Evolutionary conservation across 805 yeast genomes (phyloP).

Genomic region (Komagataella kurtzmanii): DNA sequence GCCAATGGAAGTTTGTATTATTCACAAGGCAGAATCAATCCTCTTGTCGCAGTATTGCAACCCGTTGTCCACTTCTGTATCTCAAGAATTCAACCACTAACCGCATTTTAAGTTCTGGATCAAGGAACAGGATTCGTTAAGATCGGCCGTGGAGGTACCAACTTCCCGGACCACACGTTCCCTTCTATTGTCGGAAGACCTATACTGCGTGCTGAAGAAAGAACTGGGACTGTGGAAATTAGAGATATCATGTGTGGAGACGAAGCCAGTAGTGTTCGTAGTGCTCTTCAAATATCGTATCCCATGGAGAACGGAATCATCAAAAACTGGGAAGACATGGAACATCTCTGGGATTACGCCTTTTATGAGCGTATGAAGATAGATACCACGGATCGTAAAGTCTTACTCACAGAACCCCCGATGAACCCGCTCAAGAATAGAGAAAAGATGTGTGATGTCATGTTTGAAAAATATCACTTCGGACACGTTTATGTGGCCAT

Average conservation of each 20-base stretch:
- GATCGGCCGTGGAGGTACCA: conserved; percentile 92
- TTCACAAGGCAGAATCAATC: too few species aligned
- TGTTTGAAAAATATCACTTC: conserved; percentile 84
- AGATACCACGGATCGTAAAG: conserved; percentile 61
- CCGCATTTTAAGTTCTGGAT: conserved; percentile 55
- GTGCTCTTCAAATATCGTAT: conserved; percentile 83
- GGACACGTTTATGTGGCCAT: conserved; percentile 93
- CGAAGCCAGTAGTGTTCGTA: conserved; percentile 85
- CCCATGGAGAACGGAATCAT: conserved; percentile 99
- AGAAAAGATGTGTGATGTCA: conserved; percentile 81
- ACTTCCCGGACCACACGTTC: conserved; percentile 93
- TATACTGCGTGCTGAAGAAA: conserved; percentile 90
- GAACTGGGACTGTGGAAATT: conserved; percentile 62
- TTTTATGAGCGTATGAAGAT: conserved; percentile 83
- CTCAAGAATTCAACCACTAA: not conserved
- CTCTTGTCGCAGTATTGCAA: not conserved
- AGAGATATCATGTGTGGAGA: conserved; percentile 97
- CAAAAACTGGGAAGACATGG: conserved; percentile 98
- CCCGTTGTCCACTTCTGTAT: not conserved
- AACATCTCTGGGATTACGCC: conserved; percentile 94
- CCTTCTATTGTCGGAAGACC: conserved; percentile 98
- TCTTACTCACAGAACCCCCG: conserved; percentile 92
- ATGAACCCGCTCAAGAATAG: conserved; percentile 90
- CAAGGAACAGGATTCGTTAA: conserved; percentile 99
- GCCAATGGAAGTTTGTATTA: not conserved